Percentiles rank a stretch among this genome's conserved stretches.
phyloP scores from a whole-genome alignment of 352 stramenopile species.

The Pythium periplocum region DNA sequence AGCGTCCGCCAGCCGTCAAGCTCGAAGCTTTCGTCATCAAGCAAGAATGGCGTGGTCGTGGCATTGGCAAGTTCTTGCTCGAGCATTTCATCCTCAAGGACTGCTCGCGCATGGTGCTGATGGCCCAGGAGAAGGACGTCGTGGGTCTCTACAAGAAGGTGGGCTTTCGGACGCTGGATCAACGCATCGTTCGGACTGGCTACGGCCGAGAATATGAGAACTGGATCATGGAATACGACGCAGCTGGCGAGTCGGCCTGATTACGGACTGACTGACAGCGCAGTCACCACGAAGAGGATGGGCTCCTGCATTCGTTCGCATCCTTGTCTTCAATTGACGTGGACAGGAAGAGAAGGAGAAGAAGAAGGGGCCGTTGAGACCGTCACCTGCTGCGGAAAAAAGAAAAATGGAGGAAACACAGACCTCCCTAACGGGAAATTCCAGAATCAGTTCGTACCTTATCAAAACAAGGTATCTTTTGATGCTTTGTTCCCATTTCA shows the following conservation, averaged over 20 bases:
- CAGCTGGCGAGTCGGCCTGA: neutral
- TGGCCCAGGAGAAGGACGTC: neutral
- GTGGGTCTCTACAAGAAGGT: conserved; percentile 4
- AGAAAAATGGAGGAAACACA: too few relatives aligned
- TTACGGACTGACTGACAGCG: neutral
- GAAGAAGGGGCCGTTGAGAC: too few relatives aligned
- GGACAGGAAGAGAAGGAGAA: too few relatives aligned
- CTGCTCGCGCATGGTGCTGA: conserved; percentile 2
- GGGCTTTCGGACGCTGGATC: conserved; percentile 6
- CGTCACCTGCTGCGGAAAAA: too few relatives aligned
- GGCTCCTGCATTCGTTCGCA: conserved; percentile 1
- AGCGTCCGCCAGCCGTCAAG: conserved; percentile 3
- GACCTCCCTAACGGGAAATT: too few relatives aligned
- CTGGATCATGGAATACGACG: conserved; percentile 11
- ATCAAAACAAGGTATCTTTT: too few relatives aligned
- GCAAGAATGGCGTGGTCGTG: conserved; percentile 7
- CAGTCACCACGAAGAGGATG: neutral
- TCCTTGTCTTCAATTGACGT: neutral
- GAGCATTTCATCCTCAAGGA: conserved; percentile 5
- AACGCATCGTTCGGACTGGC: conserved; percentile 5
- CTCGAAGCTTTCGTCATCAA: conserved; percentile 10
- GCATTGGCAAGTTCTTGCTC: conserved; percentile 5
- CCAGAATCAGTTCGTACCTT: too few relatives aligned
- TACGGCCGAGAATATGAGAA: conserved; percentile 10
- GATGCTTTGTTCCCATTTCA: too few relatives aligned